phyloP scores from a whole-genome alignment of 2,329 filamentous ascomycete genomes.

The Trichoderma koningiopsis region DNA sequence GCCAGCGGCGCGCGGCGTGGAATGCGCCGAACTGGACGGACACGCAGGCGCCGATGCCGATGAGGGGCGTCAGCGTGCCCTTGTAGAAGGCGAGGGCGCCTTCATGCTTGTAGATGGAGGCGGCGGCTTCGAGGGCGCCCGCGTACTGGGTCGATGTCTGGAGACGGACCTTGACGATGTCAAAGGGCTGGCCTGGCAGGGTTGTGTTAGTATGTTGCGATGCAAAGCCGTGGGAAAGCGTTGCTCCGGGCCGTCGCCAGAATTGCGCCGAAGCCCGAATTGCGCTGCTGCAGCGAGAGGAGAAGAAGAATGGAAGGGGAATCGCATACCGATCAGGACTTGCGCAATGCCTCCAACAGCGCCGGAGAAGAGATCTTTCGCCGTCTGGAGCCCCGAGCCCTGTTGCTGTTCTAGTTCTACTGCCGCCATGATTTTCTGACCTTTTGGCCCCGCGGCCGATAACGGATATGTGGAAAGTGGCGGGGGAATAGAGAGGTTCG shows the following conservation, averaged over 20 bases:
- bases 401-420: conserved; percentile 42
- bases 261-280: background rate
- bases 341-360: conserved; percentile 92
- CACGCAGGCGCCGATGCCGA: conserved; percentile 95
- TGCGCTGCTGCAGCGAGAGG: background rate
- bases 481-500: background rate
- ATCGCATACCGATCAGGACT: conserved; percentile 75
- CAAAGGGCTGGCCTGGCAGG: conserved; percentile 66
- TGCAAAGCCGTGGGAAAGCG: conserved; percentile 16
- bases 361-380: conserved; percentile 90
- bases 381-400: conserved; percentile 56
- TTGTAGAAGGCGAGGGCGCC: conserved; percentile 96
- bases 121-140: conserved; percentile 77
- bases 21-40: conserved; percentile 99
- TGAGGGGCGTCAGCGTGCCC: conserved; percentile 88
- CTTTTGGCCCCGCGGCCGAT: conserved; percentile 3
- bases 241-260: conserved; percentile 17
- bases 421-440: conserved; percentile 23
- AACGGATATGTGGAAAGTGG: background rate
- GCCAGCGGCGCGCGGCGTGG: conserved; percentile 83
- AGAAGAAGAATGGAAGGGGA: background rate
- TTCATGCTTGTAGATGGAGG: conserved; percentile 83
- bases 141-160: conserved; percentile 85
- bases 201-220: background rate
- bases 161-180: conserved; percentile 96